Evolutionary conservation across 192 early-diverging fungal genomes (phyloP), one percentile per base, ranked within the genome.

Genomic region (Mortierella antarctica): DNA sequence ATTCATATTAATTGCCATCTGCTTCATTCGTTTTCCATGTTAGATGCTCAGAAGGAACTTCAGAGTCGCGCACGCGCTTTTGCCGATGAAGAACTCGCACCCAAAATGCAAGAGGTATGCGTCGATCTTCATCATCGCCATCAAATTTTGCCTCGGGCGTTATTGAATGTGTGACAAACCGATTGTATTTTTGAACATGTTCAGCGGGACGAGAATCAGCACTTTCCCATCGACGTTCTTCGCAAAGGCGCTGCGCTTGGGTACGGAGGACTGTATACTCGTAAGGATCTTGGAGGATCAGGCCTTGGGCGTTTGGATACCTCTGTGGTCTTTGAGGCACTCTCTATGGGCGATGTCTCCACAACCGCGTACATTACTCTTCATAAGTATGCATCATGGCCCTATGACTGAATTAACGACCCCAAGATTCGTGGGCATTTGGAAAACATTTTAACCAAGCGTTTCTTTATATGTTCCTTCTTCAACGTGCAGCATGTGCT

Each of bases 301-400:
- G 89, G 85, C 6, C 70, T 89, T 20, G 67, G 71, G 6, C 67
- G 89, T 7, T 40, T 89, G 45, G 88, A 88, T 0, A 83, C 89
- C 17, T 85, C 83, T 15, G 18, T 90, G 46, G 83, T 90, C 51
- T 89, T 90, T 65, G 89, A 90, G 52, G 86, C 87, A 41, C 47
- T 90, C 40, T 71, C 86, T 0, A 85, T 83, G 2, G 89, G 88
- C 11, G 80, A 82, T 58, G 83, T 85, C 21, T 83, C 75, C 14
- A 89, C 86, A 4, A 86, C 87, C n/a, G 89, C 89, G 10, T 89
- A 86, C 65, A 73, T 90, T 21, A 82, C 73, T 57, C 89, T 90
- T 55, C 89, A 90, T 73, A 90, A 90, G 77, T 80, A 72, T 31
- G 4, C 5, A 4, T 31, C 13, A 39, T 8, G 9, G 3, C 39